A percentile compares a stretch with the other conserved stretches of the same genome.
Evolutionary conservation across 371 early-diverging fungal genomes (phyloP).

Genomic region (Mortierella sp.): DNA sequence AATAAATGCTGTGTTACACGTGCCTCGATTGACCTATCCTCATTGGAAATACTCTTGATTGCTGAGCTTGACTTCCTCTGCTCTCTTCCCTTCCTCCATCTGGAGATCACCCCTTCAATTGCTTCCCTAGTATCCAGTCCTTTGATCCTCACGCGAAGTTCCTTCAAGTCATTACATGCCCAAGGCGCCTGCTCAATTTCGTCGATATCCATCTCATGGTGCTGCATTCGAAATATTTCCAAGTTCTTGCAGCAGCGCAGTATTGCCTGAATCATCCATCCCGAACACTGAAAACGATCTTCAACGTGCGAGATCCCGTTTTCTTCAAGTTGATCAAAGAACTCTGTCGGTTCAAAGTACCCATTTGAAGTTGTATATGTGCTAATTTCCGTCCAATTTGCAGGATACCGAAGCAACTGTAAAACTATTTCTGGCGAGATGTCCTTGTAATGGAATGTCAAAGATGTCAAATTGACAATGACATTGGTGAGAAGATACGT

Average conservation of each 20-base stretch:
- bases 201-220: not conserved
- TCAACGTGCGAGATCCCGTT: too few relatives aligned
- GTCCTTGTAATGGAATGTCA: not conserved
- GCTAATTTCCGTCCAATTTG: not conserved
- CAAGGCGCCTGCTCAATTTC: not conserved
- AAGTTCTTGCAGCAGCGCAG: not conserved
- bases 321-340: too few relatives aligned
- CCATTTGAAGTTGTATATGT: not conserved
- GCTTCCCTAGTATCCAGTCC: not conserved
- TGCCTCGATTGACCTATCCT: constrained; percentile 17
- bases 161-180: not conserved
- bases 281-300: not conserved
- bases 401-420: not conserved
- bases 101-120: not conserved
- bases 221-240: not conserved
- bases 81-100: not conserved
- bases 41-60: not conserved
- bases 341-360: too few relatives aligned
- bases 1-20: constrained; percentile 20
- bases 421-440: not conserved
- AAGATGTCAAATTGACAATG: not conserved
- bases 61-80: not conserved
- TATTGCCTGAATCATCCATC: not conserved
- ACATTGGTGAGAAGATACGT: not conserved
- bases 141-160: not conserved